Conservation (phyloP, 305 asterid genomes). For the Nicotiana rustica region DNA sequence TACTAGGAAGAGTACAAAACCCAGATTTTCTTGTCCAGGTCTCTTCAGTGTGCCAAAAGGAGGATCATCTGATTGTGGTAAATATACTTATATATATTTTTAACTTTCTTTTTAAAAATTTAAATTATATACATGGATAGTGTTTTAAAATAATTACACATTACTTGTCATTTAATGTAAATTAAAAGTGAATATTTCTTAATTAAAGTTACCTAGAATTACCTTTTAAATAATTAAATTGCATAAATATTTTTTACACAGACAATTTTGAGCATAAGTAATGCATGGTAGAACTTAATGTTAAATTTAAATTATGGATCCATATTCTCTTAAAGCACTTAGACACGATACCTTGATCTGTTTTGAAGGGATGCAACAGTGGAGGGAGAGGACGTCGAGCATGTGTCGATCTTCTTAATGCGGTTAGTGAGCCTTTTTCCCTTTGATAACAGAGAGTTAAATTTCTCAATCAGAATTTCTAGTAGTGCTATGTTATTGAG, state of each 20-base stretch:
- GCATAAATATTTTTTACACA: background rate
- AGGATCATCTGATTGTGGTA: slow-evolving; percentile 44
- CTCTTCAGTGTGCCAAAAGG: slow-evolving; percentile 34
- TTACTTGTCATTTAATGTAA: background rate
- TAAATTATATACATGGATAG: too few relatives aligned
- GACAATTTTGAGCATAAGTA: background rate
- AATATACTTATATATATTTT: background rate
- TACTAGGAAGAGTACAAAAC: slow-evolving; percentile 41
- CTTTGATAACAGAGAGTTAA: background rate
- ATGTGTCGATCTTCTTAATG: slow-evolving; percentile 44
- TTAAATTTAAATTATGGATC: background rate
- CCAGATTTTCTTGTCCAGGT: slow-evolving; percentile 38
- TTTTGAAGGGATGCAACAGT: slow-evolving; percentile 39
- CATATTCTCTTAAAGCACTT: background rate
- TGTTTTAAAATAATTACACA: background rate
- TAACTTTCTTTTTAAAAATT: background rate
- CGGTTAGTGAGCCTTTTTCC: slow-evolving; percentile 9
- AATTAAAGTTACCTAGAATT: background rate
- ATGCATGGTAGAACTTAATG: background rate
- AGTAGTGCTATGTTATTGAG: background rate
- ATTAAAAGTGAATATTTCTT: background rate
- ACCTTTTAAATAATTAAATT: background rate
- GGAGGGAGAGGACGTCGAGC: slow-evolving; percentile 39
- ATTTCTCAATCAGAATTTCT: background rate
- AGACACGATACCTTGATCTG: background rate